A percentile compares a stretch with the other conserved stretches of the same genome.
These are phyloP conservation scores for Penicillium egyptiacum DNA, from an alignment of 495 filamentous ascomycete genomes.

Conservation along the genomic window DNA sequence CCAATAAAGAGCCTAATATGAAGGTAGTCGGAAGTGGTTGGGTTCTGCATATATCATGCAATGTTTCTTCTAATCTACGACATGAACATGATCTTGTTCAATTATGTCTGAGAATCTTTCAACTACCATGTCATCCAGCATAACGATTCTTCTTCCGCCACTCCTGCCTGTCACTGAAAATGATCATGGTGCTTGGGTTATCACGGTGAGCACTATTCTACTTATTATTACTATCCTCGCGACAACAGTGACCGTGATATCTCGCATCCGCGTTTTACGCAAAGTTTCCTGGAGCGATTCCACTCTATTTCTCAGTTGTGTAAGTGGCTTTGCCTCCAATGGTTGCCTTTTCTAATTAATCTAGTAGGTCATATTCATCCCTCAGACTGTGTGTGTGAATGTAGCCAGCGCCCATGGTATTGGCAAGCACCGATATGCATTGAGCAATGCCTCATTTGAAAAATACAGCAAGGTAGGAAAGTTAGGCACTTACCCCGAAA, in stretches of 20 bases:
- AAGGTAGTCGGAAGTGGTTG: neutral
- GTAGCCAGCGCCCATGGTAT: constrained; percentile 13
- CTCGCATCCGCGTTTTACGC: constrained; percentile 8
- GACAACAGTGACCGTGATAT: constrained; percentile 10
- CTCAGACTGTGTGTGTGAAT: constrained; percentile 14
- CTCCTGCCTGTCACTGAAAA: constrained; percentile 11
- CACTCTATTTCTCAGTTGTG: constrained; percentile 7
- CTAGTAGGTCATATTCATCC: constrained; percentile 1
- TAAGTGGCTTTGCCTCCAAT: neutral
- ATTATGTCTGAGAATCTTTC: neutral
- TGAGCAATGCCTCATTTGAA: constrained; percentile 5
- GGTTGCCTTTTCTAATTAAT: neutral
- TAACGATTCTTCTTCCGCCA: constrained; percentile 2
- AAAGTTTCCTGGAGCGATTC: constrained; percentile 10
- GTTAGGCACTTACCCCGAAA: neutral
- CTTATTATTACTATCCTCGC: constrained; percentile 12
- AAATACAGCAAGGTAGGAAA: constrained; percentile 7
- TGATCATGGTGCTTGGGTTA: constrained; percentile 18
- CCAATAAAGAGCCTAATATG: neutral
- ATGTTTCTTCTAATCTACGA: neutral
- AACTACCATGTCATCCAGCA: constrained; percentile 2
- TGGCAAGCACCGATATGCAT: constrained; percentile 6
- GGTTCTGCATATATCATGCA: neutral
- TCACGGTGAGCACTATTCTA: constrained; percentile 17
- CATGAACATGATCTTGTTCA: neutral